Percentiles rank a stretch among this genome's conserved stretches.
Evolutionary conservation across 495 filamentous ascomycete species (phyloP).

Genomic region (Penicillium ochrochloron): DNA sequence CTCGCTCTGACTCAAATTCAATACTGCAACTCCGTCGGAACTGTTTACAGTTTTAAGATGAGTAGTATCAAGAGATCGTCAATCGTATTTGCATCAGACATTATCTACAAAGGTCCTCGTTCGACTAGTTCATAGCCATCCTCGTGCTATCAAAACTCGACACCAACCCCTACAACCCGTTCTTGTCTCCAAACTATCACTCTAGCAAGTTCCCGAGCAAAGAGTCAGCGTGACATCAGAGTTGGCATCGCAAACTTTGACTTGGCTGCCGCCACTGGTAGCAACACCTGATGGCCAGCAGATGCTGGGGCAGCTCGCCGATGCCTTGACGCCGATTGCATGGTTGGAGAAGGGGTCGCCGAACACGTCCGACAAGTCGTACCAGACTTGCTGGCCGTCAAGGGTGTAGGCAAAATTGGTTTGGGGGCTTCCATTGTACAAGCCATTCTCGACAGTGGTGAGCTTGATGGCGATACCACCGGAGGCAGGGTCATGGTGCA

Average conservation of each 20-base stretch:
- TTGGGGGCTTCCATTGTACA: conserved; percentile 54
- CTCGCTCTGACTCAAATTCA: neutral
- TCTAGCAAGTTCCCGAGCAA: conserved; percentile 36
- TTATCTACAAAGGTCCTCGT: neutral
- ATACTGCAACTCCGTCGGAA: neutral
- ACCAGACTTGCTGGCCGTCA: conserved; percentile 53
- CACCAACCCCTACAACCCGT: neutral
- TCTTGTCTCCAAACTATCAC: neutral
- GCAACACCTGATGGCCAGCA: conserved; percentile 55
- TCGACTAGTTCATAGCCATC: neutral
- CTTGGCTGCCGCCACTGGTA: conserved; percentile 55
- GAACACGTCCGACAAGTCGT: conserved; percentile 61
- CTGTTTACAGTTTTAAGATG: neutral
- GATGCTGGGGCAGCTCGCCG: conserved; percentile 49
- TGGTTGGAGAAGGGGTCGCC: conserved; percentile 58
- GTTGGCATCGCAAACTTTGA: conserved; percentile 47
- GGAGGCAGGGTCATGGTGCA: conserved; percentile 45
- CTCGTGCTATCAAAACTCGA: neutral
- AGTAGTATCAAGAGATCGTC: neutral
- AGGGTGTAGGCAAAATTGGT: conserved; percentile 60
- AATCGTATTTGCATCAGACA: neutral
- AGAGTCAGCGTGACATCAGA: conserved; percentile 42
- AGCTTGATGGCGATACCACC: conserved; percentile 64
- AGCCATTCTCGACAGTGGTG: conserved; percentile 49
- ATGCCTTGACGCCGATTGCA: conserved; percentile 54